Base-by-base conservation (phyloP, 225 moss, liverwort and hornwort species). In the Ulota crispa region DNA sequence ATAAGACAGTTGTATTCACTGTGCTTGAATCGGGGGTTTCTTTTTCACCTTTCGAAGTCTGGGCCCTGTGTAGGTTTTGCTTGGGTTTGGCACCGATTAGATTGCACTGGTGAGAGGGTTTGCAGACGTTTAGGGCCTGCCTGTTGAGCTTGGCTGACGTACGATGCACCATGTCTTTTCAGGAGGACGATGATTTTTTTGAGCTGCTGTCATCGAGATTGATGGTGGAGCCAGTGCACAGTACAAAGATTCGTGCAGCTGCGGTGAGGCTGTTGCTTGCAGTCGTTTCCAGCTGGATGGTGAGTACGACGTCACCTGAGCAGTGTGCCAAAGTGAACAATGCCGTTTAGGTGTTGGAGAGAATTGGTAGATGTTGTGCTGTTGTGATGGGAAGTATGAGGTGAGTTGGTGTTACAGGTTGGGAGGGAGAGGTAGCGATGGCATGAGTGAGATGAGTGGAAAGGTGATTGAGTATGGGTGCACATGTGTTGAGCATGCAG, bases 141-240 rank as follows among this genome's bases (percentile, higher is more conserved):
- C 45, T 53, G 75, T 75, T 69, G 72, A 76, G n/a, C 10, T 63
- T 63, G 72, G 68, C 78, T 84, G 32, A 77, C 63, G n/a, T 81
- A 11, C n/a, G 24, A 26, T 72, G 63, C 68, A 54, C 24, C 56
- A 16, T 72, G 67, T 45, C 67, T 77, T 69, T 53, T 80, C 91
- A 99, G 95, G 99, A 94, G 79, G 99, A 99, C 70, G 99, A 99
- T 81, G 95, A 99, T 83, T 99, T 99, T 83, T 96, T 94, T 90
- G 99, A 96, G 86, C 82, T 99, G 71, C 80, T 99, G 45, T 94
- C 99, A 52, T 84, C 89, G 32, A 96, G 90, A 78, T 86, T 93
- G 73, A 81, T 99, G 68, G 90, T 93, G 53, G 96, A 94, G 26
- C 81, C 87, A 77, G 94, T 89, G 63, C 92, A 93, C 72, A 57